phyloP scores from a whole-genome alignment of 306 rosid genomes.

The Rosa multiflora region DNA sequence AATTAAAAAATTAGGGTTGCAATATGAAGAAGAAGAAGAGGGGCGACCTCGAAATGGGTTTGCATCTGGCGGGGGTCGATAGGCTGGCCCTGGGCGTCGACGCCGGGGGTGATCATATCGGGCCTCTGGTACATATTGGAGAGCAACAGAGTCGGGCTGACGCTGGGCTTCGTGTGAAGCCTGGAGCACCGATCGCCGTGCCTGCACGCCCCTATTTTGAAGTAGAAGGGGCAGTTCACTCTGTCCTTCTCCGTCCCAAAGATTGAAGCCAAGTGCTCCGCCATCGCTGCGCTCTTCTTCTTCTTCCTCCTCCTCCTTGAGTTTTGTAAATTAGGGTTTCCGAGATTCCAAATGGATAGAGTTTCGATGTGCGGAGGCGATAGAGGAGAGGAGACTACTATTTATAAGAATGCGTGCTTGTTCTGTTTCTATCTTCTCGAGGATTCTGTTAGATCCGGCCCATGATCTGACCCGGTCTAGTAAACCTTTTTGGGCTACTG shows the following conservation, averaged over 20 bases:
- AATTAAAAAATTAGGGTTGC: neutral
- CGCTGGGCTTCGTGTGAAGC: slow-evolving; percentile 70
- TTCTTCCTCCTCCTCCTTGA: neutral
- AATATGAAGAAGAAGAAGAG: neutral
- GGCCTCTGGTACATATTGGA: slow-evolving; percentile 80
- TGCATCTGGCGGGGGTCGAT: slow-evolving; percentile 65
- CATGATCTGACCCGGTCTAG: neutral
- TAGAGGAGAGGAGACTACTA: neutral
- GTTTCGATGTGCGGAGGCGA: neutral
- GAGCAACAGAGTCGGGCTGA: slow-evolving; percentile 65
- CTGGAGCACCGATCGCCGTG: slow-evolving; percentile 73
- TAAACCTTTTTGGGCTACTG: neutral
- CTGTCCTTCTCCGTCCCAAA: slow-evolving; percentile 79
- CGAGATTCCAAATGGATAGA: neutral
- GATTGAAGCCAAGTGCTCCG: slow-evolving; percentile 72
- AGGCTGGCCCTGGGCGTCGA: slow-evolving; percentile 55
- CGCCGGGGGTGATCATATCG: slow-evolving; percentile 73
- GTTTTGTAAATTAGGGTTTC: neutral
- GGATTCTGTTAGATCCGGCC: neutral
- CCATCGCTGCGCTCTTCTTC: slow-evolving; percentile 33
- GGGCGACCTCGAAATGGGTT: slow-evolving; percentile 49
- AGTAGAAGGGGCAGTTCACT: slow-evolving; percentile 77
- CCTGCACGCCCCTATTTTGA: slow-evolving; percentile 79
- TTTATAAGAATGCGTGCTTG: neutral
- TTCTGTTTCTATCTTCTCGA: neutral